These are phyloP conservation scores for Zygotorulaspora chibaensis DNA, from an alignment of 805 yeast species.

Conservation along the genomic window DNA sequence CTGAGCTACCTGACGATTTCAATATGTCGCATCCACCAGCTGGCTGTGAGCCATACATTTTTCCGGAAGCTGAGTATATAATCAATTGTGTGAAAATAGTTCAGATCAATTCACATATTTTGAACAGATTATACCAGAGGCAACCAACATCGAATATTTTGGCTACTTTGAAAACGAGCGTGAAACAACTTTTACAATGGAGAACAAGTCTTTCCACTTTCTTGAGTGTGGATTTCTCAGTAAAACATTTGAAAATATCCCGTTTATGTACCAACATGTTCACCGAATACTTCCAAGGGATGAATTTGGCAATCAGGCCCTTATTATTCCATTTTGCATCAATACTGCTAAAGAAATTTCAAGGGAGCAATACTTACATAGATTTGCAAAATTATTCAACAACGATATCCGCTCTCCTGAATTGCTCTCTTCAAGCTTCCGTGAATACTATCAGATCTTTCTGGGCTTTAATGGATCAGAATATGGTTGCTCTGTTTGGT, in stretches of 20 bases:
- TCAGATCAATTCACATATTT: slow-evolving; percentile 69
- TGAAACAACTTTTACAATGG: slow-evolving; percentile 64
- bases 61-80: slow-evolving; percentile 74
- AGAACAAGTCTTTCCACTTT: slow-evolving; percentile 60
- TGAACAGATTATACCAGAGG: slow-evolving; percentile 65
- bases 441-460: slow-evolving; percentile 68
- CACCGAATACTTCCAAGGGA: slow-evolving; percentile 81
- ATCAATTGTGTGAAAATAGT: slow-evolving; percentile 74
- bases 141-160: slow-evolving; percentile 74
- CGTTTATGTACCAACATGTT: slow-evolving; percentile 67
- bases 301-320: slow-evolving; percentile 75
- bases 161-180: slow-evolving; percentile 67
- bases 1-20: slow-evolving; percentile 70
- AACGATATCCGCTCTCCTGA: slow-evolving; percentile 61
- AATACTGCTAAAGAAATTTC: slow-evolving; percentile 51
- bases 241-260: slow-evolving; percentile 48
- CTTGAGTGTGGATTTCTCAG: slow-evolving; percentile 59
- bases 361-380: slow-evolving; percentile 48
- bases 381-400: slow-evolving; percentile 66
- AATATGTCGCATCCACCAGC: slow-evolving; percentile 59
- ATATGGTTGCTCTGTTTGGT: slow-evolving; percentile 81
- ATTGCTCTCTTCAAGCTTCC: slow-evolving; percentile 77
- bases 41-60: slow-evolving; percentile 60
- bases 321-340: slow-evolving; percentile 71
- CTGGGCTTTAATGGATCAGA: slow-evolving; percentile 71